Evolutionary conservation across 495 filamentous ascomycete species (phyloP), one percentile per base, ranked within the genome.

Genomic region (Xylaria curta): DNA sequence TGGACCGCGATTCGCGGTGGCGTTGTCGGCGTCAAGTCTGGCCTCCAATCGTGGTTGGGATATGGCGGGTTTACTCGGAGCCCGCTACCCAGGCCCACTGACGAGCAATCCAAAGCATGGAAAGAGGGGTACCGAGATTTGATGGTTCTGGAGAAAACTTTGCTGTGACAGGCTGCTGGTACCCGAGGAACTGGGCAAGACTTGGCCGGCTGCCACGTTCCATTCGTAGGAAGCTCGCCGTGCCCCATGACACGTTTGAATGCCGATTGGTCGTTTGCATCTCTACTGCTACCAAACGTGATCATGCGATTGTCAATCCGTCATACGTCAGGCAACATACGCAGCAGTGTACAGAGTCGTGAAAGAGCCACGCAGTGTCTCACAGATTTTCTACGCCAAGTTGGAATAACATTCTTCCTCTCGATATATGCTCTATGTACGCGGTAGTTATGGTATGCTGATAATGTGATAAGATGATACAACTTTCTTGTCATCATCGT

Each of bases 1-100:
- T 95, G 93, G 93, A 85, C 93, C 42, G 86, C 94, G 42, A 95
- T 93, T 53, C 93, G 92, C 83, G 84, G 89, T 10, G 91, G 92
- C 51, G 93, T 95, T 72, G 90, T 93, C 3, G 92, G 92, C 3
- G 94, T 93, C 53, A 95, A 97, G 88, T 87, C 88, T 63, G 93
- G 91, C 12, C 89, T 97, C 74, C 89, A 93, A 79, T 84, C 83
- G 24, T 94, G 93, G 78, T 89, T 89, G 75, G 92, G 92, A n/a
- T 92, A 93, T 75, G 91, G 90, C 33, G 91, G 91, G 4, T 88
- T 83, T 72, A 89, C 90, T 19, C 83, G 91, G 26, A 81, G 84
- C 70, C 91, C 91, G 64, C 82, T 92, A 72, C 85, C 82, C 73
- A 82, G 86, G 72, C 77, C 92, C 56, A 81, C 82, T 15, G 78